Conservation (phyloP, 1,284 basidiomycete species). For the Hemileia vastatrix region DNA sequence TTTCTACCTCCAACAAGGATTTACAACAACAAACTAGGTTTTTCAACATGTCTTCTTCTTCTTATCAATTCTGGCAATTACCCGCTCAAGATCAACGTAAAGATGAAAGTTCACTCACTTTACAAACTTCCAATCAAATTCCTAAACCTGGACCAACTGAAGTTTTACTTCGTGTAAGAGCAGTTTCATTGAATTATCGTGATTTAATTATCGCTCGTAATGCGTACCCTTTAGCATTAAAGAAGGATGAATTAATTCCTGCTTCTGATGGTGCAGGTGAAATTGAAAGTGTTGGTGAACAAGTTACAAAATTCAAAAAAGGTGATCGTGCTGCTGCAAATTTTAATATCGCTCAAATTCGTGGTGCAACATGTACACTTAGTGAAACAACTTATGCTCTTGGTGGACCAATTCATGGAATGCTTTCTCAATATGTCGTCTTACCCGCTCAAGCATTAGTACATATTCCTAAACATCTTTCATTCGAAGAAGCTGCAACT, state of each 20-base stretch:
- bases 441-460: conserved; percentile 44
- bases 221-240: conserved; percentile 39
- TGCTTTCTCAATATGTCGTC: conserved; percentile 52
- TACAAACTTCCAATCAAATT: no score
- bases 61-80: no score
- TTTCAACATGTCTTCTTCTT: no score
- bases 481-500: conserved; percentile 52
- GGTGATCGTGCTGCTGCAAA: no score
- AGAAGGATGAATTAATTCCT: conserved; percentile 49
- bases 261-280: conserved; percentile 58
- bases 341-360: no score
- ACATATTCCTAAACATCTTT: conserved; percentile 49
- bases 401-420: conserved; percentile 53
- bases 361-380: no score
- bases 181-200: conserved; percentile 45
- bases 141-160: conserved; percentile 32
- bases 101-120: no score
- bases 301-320: conserved; percentile 50
- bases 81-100: no score
- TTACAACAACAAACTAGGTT: no score
- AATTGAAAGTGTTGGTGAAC: conserved; percentile 52
- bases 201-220: conserved; percentile 45
- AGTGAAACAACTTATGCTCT: no score
- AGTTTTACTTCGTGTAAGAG: conserved; percentile 42
- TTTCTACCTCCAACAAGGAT: no score